These are phyloP conservation scores for Dryadomyces sulphureus DNA, from an alignment of 2,329 filamentous ascomycete genomes.

Conservation along the genomic window DNA sequence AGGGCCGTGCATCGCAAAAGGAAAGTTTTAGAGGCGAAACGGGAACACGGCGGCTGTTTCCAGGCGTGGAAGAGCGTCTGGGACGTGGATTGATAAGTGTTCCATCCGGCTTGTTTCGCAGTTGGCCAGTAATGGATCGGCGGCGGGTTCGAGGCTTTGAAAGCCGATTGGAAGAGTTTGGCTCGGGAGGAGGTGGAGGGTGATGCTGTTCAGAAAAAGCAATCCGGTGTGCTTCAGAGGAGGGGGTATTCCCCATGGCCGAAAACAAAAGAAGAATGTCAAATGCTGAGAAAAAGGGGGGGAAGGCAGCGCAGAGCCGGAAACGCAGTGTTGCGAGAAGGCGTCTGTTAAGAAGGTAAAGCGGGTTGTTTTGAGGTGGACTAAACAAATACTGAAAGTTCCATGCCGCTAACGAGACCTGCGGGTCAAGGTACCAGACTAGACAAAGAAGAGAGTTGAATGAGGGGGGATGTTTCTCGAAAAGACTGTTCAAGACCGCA, in stretches of 20 bases:
- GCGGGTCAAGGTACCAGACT: constrained; percentile 15
- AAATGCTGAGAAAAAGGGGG: background rate
- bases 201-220: constrained; percentile 4
- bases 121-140: constrained; percentile 26
- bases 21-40: background rate
- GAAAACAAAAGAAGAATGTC: background rate
- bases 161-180: constrained; percentile 19
- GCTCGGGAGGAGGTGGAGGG: background rate
- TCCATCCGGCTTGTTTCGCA: constrained; percentile 19
- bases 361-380: constrained; percentile 13
- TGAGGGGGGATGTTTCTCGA: too few relatives aligned
- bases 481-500: background rate
- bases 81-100: constrained; percentile 11
- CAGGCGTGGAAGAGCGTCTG: constrained; percentile 14
- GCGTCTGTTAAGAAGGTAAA: background rate
- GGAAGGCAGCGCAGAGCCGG: too few relatives aligned
- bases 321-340: too few relatives aligned
- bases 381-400: constrained; percentile 22
- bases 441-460: background rate
- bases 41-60: too few relatives aligned
- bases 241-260: constrained; percentile 36
- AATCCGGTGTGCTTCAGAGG: constrained; percentile 25
- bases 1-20: background rate
- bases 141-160: constrained; percentile 32
- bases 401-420: constrained; percentile 23